phyloP scores from a whole-genome alignment of 257 asterid genomes.

The Solanum chaucha region DNA sequence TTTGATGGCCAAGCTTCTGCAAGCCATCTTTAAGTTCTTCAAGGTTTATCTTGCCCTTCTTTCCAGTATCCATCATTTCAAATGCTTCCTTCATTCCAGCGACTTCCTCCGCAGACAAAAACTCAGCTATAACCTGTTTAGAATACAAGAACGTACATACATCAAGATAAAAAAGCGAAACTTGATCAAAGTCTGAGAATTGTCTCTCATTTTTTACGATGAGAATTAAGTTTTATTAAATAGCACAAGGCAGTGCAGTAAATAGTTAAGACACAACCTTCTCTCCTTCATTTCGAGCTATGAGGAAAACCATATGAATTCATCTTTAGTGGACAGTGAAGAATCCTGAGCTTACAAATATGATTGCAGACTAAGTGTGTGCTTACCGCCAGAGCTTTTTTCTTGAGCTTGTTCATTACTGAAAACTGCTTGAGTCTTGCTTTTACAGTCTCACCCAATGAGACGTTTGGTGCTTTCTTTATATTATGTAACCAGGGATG shows the following conservation, averaged over 20 bases:
- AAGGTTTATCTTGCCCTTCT: conserved; percentile 33
- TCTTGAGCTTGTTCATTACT: conserved; percentile 63
- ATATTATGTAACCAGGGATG: conserved; percentile 64
- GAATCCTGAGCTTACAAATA: neutral
- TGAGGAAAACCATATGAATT: neutral
- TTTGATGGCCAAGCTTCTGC: conserved; percentile 51
- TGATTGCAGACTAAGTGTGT: neutral
- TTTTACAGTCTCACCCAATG: conserved; percentile 67
- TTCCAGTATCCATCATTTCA: conserved; percentile 39
- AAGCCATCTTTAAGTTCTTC: conserved; percentile 46
- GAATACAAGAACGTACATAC: neutral
- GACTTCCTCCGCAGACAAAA: conserved; percentile 61
- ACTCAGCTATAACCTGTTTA: conserved; percentile 51
- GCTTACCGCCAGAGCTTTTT: conserved; percentile 51
- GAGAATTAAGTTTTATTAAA: neutral
- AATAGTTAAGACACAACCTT: neutral
- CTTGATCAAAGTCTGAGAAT: neutral
- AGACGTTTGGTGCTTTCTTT: conserved; percentile 58
- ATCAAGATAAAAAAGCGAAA: neutral
- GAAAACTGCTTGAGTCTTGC: conserved; percentile 67
- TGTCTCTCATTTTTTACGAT: neutral
- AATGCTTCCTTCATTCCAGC: conserved; percentile 60
- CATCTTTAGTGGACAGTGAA: neutral
- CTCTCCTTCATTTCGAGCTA: neutral
- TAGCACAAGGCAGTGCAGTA: neutral